Conservation (phyloP, 257 asterid genomes). For the Scutellaria minor region DNA sequence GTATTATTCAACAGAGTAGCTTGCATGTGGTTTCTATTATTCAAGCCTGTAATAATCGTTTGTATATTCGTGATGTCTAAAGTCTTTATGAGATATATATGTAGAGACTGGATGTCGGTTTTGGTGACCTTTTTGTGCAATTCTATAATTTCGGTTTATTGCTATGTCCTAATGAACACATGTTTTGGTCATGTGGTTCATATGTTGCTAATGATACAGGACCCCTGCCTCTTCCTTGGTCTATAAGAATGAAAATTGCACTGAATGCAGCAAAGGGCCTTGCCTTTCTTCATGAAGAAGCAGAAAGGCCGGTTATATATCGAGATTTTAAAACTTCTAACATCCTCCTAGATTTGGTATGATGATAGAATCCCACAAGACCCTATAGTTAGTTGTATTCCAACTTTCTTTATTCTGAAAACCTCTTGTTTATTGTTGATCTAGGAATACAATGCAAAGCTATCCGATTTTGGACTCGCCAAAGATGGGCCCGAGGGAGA, state of each 20-base stretch:
- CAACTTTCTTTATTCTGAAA: conserved; percentile 26
- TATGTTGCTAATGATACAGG: conserved; percentile 42
- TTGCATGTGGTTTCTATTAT: too few species aligned
- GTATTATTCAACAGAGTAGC: not conserved
- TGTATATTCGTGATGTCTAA: too few species aligned
- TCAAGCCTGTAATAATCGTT: not conserved
- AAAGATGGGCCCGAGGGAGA: conserved; percentile 87
- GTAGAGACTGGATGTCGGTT: too few species aligned
- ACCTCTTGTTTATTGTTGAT: conserved; percentile 29
- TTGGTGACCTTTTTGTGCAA: not conserved
- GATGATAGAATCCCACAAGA: conserved; percentile 35
- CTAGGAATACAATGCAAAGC: conserved; percentile 83
- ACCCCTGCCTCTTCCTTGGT: conserved; percentile 80
- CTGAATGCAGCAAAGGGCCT: conserved; percentile 82
- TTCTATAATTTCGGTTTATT: not conserved
- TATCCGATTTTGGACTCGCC: conserved; percentile 90
- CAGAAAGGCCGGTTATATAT: conserved; percentile 74
- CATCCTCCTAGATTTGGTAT: conserved; percentile 68
- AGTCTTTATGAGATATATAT: too few species aligned
- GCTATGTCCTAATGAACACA: too few species aligned
- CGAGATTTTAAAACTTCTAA: conserved; percentile 79
- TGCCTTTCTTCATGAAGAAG: conserved; percentile 85
- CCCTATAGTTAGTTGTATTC: not conserved
- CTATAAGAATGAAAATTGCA: conserved; percentile 73
- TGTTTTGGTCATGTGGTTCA: conserved; percentile 1